Evolutionary conservation across 1,139 yeast genomes (phyloP).

Genomic region (Meyerozyma smithsonii): DNA sequence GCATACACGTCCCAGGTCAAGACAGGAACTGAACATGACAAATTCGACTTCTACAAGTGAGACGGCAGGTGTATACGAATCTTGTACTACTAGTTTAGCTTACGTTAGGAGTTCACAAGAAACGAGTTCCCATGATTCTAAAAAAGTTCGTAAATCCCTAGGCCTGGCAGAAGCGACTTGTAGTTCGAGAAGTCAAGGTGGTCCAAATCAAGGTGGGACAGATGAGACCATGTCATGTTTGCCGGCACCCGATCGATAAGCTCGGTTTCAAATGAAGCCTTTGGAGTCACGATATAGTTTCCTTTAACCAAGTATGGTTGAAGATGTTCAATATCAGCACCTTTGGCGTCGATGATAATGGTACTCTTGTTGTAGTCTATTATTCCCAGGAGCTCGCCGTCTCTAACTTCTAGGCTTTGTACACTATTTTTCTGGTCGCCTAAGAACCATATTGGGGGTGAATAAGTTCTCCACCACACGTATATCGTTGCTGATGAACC

Average conservation of each 20-base stretch:
- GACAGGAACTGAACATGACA: constrained; percentile 91
- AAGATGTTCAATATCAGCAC: constrained; percentile 17
- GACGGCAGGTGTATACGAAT: neutral
- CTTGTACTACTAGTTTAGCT: neutral
- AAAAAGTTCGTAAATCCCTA: constrained; percentile 45
- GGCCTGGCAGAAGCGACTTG: constrained; percentile 53
- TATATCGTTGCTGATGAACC: constrained; percentile 32
- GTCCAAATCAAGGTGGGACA: constrained; percentile 58
- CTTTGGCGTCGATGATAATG: constrained; percentile 32
- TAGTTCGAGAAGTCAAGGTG: constrained; percentile 52
- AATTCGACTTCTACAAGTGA: constrained; percentile 93
- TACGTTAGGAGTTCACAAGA: neutral
- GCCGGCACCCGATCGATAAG: constrained; percentile 9
- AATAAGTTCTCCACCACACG: constrained; percentile 91
- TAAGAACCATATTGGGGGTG: constrained; percentile 88
- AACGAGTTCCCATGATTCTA: constrained; percentile 5
- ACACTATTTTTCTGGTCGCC: constrained; percentile 29
- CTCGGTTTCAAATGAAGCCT: constrained; percentile 36
- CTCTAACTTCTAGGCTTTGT: constrained; percentile 17
- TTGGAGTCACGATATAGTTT: constrained; percentile 41
- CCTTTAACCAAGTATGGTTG: constrained; percentile 11
- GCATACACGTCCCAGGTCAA: constrained; percentile 96
- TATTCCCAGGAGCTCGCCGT: constrained; percentile 7
- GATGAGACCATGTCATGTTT: constrained; percentile 38
- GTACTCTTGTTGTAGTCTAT: constrained; percentile 16